phyloP scores from a whole-genome alignment of 2,329 filamentous ascomycete genomes.

The Emmonsiellopsis sp. region DNA sequence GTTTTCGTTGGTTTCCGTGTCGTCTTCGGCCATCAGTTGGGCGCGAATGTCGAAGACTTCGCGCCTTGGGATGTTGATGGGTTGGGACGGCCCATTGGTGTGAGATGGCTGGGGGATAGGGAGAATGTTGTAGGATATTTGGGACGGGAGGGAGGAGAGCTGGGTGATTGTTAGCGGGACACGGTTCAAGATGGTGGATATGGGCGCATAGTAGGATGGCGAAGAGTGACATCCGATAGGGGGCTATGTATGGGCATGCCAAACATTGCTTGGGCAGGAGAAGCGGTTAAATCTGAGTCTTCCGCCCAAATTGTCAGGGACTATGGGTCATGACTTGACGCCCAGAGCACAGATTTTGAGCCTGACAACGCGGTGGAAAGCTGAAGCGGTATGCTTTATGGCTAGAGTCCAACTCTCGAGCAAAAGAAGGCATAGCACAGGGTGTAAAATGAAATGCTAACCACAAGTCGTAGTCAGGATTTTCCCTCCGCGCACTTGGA shows the following conservation, averaged over 20 bases:
- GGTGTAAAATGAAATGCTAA: too few species aligned
- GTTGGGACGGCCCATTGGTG: not conserved
- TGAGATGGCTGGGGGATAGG: constrained; percentile 20
- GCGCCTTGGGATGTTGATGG: constrained; percentile 42
- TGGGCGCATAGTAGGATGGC: not conserved
- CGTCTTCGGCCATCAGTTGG: constrained; percentile 53
- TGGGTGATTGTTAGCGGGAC: constrained; percentile 19
- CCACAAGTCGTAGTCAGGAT: too few species aligned
- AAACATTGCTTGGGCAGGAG: not conserved
- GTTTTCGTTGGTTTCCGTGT: constrained; percentile 31
- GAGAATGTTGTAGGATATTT: constrained; percentile 48
- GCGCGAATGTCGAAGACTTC: constrained; percentile 56
- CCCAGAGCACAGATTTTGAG: too few species aligned
- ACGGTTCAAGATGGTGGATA: constrained; percentile 1
- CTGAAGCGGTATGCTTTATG: too few species aligned
- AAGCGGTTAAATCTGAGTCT: not conserved
- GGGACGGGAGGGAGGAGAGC: constrained; percentile 49
- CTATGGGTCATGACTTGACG: too few species aligned
- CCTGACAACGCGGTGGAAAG: too few species aligned
- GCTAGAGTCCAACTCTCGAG: too few species aligned
- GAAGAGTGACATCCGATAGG: not conserved
- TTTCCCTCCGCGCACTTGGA: too few species aligned
- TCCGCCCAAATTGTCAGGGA: too few species aligned
- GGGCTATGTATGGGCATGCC: not conserved
- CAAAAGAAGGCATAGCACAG: too few species aligned